Evolutionary conservation across 2,329 filamentous ascomycete genomes (phyloP).

Genomic region (Cercospora sojina): DNA sequence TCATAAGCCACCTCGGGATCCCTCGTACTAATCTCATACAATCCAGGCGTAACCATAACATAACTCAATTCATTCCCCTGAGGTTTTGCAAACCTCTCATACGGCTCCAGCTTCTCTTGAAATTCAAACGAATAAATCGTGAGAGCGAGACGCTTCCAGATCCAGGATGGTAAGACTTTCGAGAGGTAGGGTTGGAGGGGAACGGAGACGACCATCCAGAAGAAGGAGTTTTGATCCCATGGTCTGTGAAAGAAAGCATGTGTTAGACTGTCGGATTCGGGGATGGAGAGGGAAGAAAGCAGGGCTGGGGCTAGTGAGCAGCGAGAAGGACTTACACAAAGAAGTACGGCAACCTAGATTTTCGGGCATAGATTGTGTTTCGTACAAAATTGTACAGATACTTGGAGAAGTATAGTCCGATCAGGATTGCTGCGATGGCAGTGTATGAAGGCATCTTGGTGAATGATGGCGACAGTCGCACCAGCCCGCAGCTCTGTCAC

Average conservation of each 20-base stretch:
- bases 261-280: background rate
- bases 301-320: background rate
- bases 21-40: conserved; percentile 30
- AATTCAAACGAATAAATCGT: conserved; percentile 34
- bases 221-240: conserved; percentile 31
- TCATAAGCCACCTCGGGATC: conserved; percentile 30
- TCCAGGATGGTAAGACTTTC: conserved; percentile 21
- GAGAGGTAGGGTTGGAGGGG: conserved; percentile 24
- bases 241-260: conserved; percentile 13
- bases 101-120: conserved; percentile 25
- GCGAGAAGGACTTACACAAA: conserved; percentile 17
- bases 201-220: conserved; percentile 32
- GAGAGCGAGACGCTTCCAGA: conserved; percentile 27
- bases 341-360: conserved; percentile 30
- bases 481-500: no score
- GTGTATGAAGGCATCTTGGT: conserved; percentile 29
- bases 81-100: conserved; percentile 20
- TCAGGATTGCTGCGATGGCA: conserved; percentile 19
- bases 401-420: conserved; percentile 22
- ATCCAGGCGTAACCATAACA: conserved; percentile 28
- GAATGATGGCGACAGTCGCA: no score
- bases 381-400: conserved; percentile 29
- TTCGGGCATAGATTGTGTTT: conserved; percentile 29
- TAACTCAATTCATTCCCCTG: conserved; percentile 24
- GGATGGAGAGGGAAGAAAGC: background rate